A percentile compares a stretch with the other conserved stretches of the same genome.
Evolutionary conservation across 1,284 basidiomycete species (phyloP).

Genomic region (Anthracocystis setariae): DNA sequence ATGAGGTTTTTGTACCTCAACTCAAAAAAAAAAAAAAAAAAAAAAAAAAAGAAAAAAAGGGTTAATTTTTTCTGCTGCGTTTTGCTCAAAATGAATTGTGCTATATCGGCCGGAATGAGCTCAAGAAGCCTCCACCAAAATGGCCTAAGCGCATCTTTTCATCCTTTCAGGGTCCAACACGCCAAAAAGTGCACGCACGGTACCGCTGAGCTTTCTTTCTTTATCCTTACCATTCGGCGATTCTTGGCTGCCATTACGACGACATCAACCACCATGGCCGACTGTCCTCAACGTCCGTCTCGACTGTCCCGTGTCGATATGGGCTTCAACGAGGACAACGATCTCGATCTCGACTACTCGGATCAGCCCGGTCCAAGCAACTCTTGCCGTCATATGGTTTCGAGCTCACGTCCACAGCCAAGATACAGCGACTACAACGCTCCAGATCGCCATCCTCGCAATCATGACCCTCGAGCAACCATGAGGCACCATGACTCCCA

Average conservation of each 20-base stretch:
- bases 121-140: too few species aligned
- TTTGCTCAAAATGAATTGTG: too few species aligned
- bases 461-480: background rate
- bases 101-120: conserved; percentile 2
- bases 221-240: conserved; percentile 1
- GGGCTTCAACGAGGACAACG: conserved; percentile 10
- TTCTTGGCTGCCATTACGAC: background rate
- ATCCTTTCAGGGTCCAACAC: conserved; percentile 8
- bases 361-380: conserved; percentile 32
- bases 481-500: background rate
- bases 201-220: too few species aligned
- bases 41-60: background rate
- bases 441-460: background rate
- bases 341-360: conserved; percentile 37
- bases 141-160: background rate
- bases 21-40: background rate
- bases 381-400: conserved; percentile 11
- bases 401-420: conserved; percentile 1
- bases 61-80: too few species aligned
- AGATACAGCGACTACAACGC: conserved; percentile 1
- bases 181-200: background rate
- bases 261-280: background rate
- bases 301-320: conserved; percentile 21
- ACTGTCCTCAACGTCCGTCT: conserved; percentile 8
- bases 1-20: conserved; percentile 11